A percentile compares a stretch with the other conserved stretches of the same genome.
phyloP scores from a whole-genome alignment of 2,329 filamentous ascomycete genomes.

The Penicillium sp. region DNA sequence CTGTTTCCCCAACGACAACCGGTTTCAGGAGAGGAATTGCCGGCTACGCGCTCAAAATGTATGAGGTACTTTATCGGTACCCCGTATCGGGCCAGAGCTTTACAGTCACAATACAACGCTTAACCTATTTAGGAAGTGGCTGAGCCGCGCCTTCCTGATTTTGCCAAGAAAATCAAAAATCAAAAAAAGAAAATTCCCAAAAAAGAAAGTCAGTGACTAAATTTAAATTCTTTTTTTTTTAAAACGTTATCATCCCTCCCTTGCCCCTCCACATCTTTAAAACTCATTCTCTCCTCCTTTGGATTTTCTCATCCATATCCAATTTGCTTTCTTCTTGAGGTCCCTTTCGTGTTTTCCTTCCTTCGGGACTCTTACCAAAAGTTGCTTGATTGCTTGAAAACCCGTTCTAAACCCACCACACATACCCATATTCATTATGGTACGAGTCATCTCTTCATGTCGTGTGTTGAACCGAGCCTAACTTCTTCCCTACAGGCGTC shows the following conservation, averaged over 20 bases:
- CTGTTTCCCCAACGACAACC: slow-evolving; percentile 28
- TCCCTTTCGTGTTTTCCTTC: slow-evolving; percentile 20
- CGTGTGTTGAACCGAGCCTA: neutral
- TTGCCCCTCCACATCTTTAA: slow-evolving; percentile 28
- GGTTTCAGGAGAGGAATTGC: slow-evolving; percentile 17
- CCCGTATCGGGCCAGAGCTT: neutral
- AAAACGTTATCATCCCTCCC: slow-evolving; percentile 17
- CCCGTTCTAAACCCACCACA: slow-evolving; percentile 14
- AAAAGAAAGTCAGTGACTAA: slow-evolving; percentile 23
- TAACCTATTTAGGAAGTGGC: slow-evolving; percentile 13
- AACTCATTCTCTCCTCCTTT: slow-evolving; percentile 26
- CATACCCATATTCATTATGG: slow-evolving; percentile 31
- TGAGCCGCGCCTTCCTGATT: slow-evolving; percentile 16
- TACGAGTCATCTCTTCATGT: slow-evolving; percentile 14
- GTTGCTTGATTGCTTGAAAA: slow-evolving; percentile 15
- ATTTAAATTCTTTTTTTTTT: slow-evolving; percentile 25
- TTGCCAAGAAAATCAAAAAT: neutral
- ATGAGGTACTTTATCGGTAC: slow-evolving; percentile 19
- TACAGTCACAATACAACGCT: slow-evolving; percentile 9
- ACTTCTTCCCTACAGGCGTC: slow-evolving; percentile 41
- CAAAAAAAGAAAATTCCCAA: slow-evolving; percentile 13
- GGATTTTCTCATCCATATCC: slow-evolving; percentile 23
- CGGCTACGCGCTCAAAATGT: neutral
- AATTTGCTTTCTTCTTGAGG: slow-evolving; percentile 14
- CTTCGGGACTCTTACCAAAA: slow-evolving; percentile 5